These are phyloP conservation scores for Macroventuria anomochaeta DNA, from an alignment of 2,329 filamentous ascomycete species.

Conservation along the genomic window DNA sequence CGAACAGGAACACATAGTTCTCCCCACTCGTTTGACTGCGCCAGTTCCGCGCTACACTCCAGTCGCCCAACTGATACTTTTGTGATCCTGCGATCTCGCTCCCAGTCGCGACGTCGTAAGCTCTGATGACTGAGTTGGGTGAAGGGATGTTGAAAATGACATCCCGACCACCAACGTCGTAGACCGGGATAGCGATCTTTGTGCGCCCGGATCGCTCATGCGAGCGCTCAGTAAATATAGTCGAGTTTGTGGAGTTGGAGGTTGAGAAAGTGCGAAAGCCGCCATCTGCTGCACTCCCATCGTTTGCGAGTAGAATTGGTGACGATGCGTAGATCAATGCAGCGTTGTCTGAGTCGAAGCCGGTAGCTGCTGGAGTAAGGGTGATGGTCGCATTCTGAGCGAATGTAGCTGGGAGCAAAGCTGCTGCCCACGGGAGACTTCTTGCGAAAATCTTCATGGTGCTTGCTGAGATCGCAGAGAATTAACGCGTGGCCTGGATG, in stretches of 20 bases:
- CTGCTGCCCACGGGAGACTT: slow-evolving; percentile 14
- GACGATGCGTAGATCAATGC: slow-evolving; percentile 32
- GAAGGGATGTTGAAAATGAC: slow-evolving; percentile 39
- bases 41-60: slow-evolving; percentile 41
- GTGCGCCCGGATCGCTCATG: slow-evolving; percentile 37
- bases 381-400: slow-evolving; percentile 30
- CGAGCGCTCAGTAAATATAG: slow-evolving; percentile 19
- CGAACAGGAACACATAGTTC: slow-evolving; percentile 39
- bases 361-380: slow-evolving; percentile 29
- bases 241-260: slow-evolving; percentile 14
- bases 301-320: slow-evolving; percentile 34
- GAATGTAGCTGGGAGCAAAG: slow-evolving; percentile 5
- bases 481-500: not conserved
- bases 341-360: slow-evolving; percentile 39
- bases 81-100: slow-evolving; percentile 25
- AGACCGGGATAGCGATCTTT: slow-evolving; percentile 34
- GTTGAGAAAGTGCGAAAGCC: slow-evolving; percentile 32
- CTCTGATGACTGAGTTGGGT: slow-evolving; percentile 35
- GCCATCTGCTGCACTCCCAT: slow-evolving; percentile 39
- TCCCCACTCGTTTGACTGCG: slow-evolving; percentile 33
- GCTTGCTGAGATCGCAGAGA: not conserved
- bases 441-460: slow-evolving; percentile 4
- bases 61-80: slow-evolving; percentile 38
- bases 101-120: slow-evolving; percentile 31
- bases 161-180: slow-evolving; percentile 32